Conservation (phyloP, 148 eudicot species). For the Vaccinium corymbosum region DNA sequence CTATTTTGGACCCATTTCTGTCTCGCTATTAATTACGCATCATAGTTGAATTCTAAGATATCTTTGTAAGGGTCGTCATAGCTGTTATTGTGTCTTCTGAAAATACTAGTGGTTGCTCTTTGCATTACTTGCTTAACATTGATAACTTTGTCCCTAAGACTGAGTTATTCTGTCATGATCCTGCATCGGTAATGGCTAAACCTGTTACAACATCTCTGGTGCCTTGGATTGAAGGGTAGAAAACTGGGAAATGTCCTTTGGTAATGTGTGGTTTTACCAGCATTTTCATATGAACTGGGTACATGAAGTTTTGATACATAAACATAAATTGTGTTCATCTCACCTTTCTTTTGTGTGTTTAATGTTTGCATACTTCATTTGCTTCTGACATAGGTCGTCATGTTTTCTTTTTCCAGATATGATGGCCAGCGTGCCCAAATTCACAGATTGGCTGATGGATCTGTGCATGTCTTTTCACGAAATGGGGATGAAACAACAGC, state of each 20-base stretch:
- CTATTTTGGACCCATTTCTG: neutral
- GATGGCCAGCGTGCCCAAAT: conserved; percentile 99
- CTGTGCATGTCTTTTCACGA: conserved; percentile 80
- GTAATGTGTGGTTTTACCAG: neutral
- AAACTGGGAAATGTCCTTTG: neutral
- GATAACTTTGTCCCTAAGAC: neutral
- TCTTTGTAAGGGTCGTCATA: neutral
- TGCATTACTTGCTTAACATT: neutral
- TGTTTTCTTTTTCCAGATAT: conserved; percentile 47
- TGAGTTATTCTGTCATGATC: neutral
- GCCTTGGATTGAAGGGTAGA: neutral
- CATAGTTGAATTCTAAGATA: neutral
- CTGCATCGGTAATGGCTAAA: neutral
- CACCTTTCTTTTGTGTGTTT: neutral
- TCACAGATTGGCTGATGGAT: conserved; percentile 80
- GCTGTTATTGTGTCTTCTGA: neutral
- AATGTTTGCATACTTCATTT: neutral
- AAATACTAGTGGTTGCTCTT: neutral
- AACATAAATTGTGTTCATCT: neutral
- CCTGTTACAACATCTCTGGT: neutral
- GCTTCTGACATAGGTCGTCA: neutral
- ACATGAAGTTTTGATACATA: neutral
- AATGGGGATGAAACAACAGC: conserved; percentile 93
- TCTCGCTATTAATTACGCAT: neutral
- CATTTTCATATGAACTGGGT: neutral